Conservation (phyloP, 2,329 filamentous ascomycete genomes). For the Thielaviopsis euricoi region DNA sequence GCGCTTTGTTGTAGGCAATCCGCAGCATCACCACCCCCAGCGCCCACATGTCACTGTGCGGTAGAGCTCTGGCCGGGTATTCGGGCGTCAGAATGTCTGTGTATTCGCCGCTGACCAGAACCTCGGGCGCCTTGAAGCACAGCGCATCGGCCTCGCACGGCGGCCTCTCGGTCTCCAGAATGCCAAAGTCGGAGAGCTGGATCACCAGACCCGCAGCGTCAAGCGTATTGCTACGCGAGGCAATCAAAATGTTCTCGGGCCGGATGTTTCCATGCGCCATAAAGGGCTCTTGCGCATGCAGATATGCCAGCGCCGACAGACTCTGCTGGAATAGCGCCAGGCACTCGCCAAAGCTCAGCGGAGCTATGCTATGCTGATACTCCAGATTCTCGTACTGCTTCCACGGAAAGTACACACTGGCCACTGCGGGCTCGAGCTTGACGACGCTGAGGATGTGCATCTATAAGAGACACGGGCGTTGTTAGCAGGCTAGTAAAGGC, state of each 20-base stretch:
- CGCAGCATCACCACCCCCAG: background rate
- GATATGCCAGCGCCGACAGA: background rate
- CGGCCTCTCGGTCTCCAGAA: constrained; percentile 1
- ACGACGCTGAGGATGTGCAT: background rate
- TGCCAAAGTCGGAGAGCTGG: constrained; percentile 7
- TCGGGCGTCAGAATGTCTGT: background rate
- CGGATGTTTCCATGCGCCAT: constrained; percentile 2
- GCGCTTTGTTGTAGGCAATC: background rate
- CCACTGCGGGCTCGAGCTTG: background rate
- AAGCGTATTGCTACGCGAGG: background rate
- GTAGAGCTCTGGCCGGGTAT: background rate
- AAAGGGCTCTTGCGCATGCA: background rate
- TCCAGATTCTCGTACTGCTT: background rate
- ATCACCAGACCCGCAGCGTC: background rate
- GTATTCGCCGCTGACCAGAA: background rate
- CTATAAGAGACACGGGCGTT: background rate
- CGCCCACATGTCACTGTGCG: background rate
- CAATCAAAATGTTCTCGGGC: constrained; percentile 4
- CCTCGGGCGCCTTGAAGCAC: constrained; percentile 3
- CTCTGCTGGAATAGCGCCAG: background rate
- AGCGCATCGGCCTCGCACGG: background rate
- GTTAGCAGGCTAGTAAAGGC: no score
- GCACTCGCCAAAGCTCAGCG: background rate
- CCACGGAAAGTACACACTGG: background rate
- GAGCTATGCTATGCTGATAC: background rate